Base-by-base conservation (phyloP, 2,329 filamentous ascomycete genomes). In the Aspergillus vadensis region DNA sequence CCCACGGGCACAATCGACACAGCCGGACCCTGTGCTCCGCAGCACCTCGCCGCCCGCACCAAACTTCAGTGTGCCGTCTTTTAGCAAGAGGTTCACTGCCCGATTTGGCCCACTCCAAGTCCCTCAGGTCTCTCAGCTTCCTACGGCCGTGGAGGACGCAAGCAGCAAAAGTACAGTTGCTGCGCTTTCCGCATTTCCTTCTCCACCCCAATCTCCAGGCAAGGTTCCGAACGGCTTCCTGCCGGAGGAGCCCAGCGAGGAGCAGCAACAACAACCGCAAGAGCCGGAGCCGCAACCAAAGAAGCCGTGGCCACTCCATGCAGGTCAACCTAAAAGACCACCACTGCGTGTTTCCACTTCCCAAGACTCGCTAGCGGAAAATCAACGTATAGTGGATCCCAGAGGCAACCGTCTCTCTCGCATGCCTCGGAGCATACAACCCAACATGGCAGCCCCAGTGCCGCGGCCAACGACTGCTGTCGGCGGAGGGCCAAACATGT, bases 11-110 rank as follows among this genome's bases (percentile, higher is more conserved):
- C 68, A 68, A 32, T 65, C 73, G 15, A 66, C 61, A 19, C 52
- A 70, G 6, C 69, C 70, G 4, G 72, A 74, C 15, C 55, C 65
- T 8, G 55, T 70, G 7, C 50, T 65, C 27, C 70, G 72, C 50
- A 69, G 72, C 55, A 59, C 70, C n/a, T 74, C 76, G 0, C 72
- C 74, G 3, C 69, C 74, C 23, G 70, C 76, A 3, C 77, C 76
- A 3, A 79, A 79, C 57, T 78, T 79, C 52, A 79, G 77, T 58
- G 72, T 79, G 15, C 77, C 77, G 3, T 72, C 71, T 1, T 77
- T 78, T 57, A 79, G 75, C 68, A 75, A 71, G 66, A 73, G 75
- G 59, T 77, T 76, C 43, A 66, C 69, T 3, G 60, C 71, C 14
- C 64, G 67, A 41, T 64, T 60, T 8, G 64, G 64, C 2, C 61